Evolutionary conservation across 2,329 filamentous ascomycete genomes (phyloP).

Genomic region (Paracorniculantispora psalliotae): DNA sequence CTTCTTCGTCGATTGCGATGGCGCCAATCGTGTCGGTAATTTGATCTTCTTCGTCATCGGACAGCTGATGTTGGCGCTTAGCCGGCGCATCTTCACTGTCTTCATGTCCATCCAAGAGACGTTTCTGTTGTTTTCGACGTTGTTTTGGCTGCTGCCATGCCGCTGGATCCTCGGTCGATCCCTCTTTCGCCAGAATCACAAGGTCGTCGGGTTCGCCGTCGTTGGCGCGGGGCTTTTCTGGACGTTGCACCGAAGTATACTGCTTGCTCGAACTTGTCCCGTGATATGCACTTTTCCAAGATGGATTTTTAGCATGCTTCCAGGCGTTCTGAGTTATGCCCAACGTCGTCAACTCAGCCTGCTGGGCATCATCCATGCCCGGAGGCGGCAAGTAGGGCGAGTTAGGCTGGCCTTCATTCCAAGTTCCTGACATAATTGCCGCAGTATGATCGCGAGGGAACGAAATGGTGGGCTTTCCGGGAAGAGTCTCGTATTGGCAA

Average conservation of each 20-base stretch:
- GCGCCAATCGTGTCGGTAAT: slow-evolving; percentile 94
- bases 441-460: slow-evolving; percentile 44
- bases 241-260: neutral
- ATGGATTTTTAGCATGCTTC: slow-evolving; percentile 6
- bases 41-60: slow-evolving; percentile 47
- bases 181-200: neutral
- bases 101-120: neutral
- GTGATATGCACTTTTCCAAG: neutral
- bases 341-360: slow-evolving; percentile 2
- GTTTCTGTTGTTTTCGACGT: slow-evolving; percentile 5
- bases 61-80: neutral
- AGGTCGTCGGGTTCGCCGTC: neutral
- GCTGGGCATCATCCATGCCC: slow-evolving; percentile 7
- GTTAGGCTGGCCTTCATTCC: slow-evolving; percentile 60
- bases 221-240: neutral
- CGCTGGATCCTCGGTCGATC: neutral
- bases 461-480: slow-evolving; percentile 22
- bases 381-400: slow-evolving; percentile 37
- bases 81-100: neutral
- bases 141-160: slow-evolving; percentile 6
- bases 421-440: slow-evolving; percentile 52
- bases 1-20: slow-evolving; percentile 81
- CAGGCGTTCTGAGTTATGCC: slow-evolving; percentile 4
- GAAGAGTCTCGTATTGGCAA: slow-evolving; percentile 30
- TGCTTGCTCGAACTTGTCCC: neutral